Base-by-base conservation (phyloP, 306 rosid species). In the Abrus pulchellus region DNA sequence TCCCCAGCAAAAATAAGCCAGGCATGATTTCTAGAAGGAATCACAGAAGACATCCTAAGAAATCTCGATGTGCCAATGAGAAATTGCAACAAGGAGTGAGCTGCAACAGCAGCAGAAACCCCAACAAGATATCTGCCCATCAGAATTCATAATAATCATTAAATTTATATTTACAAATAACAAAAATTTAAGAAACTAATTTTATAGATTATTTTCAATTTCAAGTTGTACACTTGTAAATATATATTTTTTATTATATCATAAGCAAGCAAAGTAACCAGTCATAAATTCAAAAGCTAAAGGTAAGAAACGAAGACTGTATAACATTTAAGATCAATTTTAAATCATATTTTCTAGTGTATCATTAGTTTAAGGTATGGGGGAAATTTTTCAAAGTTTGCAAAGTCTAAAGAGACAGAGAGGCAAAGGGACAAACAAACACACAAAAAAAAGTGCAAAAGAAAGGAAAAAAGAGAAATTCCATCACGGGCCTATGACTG, bases 1-100 rank as follows among this genome's bases (percentile, higher is more conserved):
- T 95, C 99, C 5, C 89, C 93, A 11, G 97, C 97, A 74, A 93
- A 91, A 81, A 84, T 62, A 82, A 93, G 82, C 97, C 97, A 95
- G 48, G 97, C 99, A 41, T 89, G 90, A 44, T 87, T 85, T 85
- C 94, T 89, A 9, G 97, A 90, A 86, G 89, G 90, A 74, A 89
- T 86, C 70, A 89, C 68, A 41, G 94, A 89, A 59, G 89, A 85
- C 38, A 81, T 87, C 54, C 83, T 93, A 56, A 87, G 80, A 73
- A 95, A 88, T 79, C 92, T 86, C 5, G 88, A 86, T 3, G 82
- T 55, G 69, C 88, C 92, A 67, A 93, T 68, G 62, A 95, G 86
- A 41, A 95, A 87, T 69, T 93, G 97, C 54, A 95, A 55, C 79
- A 93, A 80, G 43, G 95, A 93, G 86, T 95, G 92, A 74, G 90